Evolutionary conservation across 2,329 filamentous ascomycete species (phyloP).

Genomic region (Trichoderma asperellum): DNA sequence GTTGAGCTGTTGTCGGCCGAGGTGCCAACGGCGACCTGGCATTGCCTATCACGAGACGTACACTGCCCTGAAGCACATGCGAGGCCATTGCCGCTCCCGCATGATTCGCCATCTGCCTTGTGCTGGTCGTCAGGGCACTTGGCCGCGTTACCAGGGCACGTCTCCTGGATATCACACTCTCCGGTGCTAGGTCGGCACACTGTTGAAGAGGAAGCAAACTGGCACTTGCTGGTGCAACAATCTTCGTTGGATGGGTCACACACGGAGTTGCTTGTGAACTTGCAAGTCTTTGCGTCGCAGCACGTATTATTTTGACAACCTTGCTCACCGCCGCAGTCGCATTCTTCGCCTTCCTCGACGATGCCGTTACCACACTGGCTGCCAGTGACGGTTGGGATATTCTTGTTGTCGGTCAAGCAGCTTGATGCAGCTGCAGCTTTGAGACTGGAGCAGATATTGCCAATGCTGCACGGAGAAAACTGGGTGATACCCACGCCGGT

Average conservation of each 20-base stretch:
- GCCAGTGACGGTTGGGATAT: slow-evolving; percentile 78
- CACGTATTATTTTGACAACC: slow-evolving; percentile 77
- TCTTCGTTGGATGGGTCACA: slow-evolving; percentile 85
- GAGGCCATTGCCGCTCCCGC: slow-evolving; percentile 71
- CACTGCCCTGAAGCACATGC: slow-evolving; percentile 91
- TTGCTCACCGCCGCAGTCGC: slow-evolving; percentile 82
- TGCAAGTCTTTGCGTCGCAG: slow-evolving; percentile 86
- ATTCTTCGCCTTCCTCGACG: slow-evolving; percentile 91
- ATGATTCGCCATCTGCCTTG: slow-evolving; percentile 70
- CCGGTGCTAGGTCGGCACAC: slow-evolving; percentile 83
- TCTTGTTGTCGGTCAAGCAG: slow-evolving; percentile 85
- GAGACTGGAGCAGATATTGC: slow-evolving; percentile 91
- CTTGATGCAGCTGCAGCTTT: slow-evolving; percentile 73
- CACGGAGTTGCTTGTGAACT: slow-evolving; percentile 72
- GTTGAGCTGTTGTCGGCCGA: slow-evolving; percentile 76
- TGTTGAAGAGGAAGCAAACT: slow-evolving; percentile 67
- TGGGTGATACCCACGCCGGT: slow-evolving; percentile 71
- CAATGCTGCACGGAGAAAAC: slow-evolving; percentile 88
- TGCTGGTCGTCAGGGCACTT: slow-evolving; percentile 75
- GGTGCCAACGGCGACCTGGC: slow-evolving; percentile 78
- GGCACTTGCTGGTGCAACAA: slow-evolving; percentile 71
- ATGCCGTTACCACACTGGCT: slow-evolving; percentile 96
- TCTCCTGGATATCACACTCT: slow-evolving; percentile 82
- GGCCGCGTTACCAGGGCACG: slow-evolving; percentile 72
- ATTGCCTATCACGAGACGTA: slow-evolving; percentile 88